Conservation (phyloP, 176 grass and related monocot genomes). For the Juncus inflexus region DNA sequence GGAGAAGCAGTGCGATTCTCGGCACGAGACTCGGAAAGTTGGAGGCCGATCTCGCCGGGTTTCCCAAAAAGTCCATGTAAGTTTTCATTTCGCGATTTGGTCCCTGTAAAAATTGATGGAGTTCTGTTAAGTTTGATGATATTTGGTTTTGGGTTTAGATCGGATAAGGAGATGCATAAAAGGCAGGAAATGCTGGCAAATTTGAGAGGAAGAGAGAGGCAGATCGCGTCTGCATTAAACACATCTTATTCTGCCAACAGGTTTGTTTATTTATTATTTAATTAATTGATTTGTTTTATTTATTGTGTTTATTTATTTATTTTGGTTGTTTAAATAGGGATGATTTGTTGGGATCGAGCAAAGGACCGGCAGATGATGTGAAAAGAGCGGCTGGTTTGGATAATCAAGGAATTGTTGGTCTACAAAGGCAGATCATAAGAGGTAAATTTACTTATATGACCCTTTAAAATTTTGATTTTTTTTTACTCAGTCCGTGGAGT, state of each 20-base stretch:
- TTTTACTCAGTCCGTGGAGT: not conserved
- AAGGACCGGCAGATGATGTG: slow-evolving; percentile 65
- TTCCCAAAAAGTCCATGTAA: slow-evolving; percentile 83
- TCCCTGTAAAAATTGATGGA: not conserved
- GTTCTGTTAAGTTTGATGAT: slow-evolving; percentile 15
- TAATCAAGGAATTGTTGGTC: slow-evolving; percentile 85
- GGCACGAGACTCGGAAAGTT: slow-evolving; percentile 71
- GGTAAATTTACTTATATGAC: slow-evolving; percentile 36
- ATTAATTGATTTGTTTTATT: too few species aligned
- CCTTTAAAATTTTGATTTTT: not conserved
- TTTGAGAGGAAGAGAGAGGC: slow-evolving; percentile 79
- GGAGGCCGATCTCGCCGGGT: slow-evolving; percentile 48
- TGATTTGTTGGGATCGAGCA: slow-evolving; percentile 78
- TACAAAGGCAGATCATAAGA: slow-evolving; percentile 97
- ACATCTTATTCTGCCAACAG: slow-evolving; percentile 90
- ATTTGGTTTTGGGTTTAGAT: slow-evolving; percentile 44
- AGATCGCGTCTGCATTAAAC: slow-evolving; percentile 76
- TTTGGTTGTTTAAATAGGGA: slow-evolving; percentile 42
- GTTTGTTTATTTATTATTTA: slow-evolving; percentile 30
- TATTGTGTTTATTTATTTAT: too few species aligned
- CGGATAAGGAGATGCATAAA: slow-evolving; percentile 86
- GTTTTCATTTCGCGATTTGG: slow-evolving; percentile 18
- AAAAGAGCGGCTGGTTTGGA: slow-evolving; percentile 80
- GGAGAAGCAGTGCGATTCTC: slow-evolving; percentile 83
- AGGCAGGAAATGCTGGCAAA: slow-evolving; percentile 69